These are phyloP conservation scores for Hypomontagnella monticulosa DNA, from an alignment of 495 filamentous ascomycete genomes.

Conservation along the genomic window DNA sequence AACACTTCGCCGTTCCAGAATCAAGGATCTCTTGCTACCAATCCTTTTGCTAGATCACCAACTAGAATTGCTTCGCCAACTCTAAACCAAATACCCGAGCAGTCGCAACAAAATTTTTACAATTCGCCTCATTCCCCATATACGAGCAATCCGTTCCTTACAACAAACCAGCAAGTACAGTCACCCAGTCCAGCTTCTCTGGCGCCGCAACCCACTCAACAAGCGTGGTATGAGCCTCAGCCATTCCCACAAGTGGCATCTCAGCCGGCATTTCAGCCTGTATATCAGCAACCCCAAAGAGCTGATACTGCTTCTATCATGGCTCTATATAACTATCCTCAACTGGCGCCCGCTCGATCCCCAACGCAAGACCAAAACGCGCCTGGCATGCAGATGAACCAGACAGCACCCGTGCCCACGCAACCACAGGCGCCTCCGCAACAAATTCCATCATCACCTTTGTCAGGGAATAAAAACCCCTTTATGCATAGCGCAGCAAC, in stretches of 20 bases:
- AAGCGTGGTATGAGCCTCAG: slow-evolving; percentile 45
- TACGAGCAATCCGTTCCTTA: slow-evolving; percentile 65
- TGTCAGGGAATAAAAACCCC: slow-evolving; percentile 57
- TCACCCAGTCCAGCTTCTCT: slow-evolving; percentile 49
- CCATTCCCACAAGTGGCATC: slow-evolving; percentile 25
- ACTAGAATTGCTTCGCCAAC: slow-evolving; percentile 57
- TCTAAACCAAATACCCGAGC: slow-evolving; percentile 61
- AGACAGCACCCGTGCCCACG: slow-evolving; percentile 32
- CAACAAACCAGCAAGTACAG: slow-evolving; percentile 47
- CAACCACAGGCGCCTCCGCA: slow-evolving; percentile 37
- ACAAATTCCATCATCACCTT: slow-evolving; percentile 23
- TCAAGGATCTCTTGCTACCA: slow-evolving; percentile 46
- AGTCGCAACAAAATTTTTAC: slow-evolving; percentile 61
- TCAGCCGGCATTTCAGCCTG: slow-evolving; percentile 17
- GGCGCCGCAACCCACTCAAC: slow-evolving; percentile 50
- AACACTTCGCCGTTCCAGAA: slow-evolving; percentile 50
- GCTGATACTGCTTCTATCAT: slow-evolving; percentile 86
- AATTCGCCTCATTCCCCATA: slow-evolving; percentile 48
- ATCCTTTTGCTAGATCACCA: slow-evolving; percentile 59
- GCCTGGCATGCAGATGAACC: slow-evolving; percentile 21
- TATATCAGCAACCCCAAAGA: slow-evolving; percentile 49
- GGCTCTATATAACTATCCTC: slow-evolving; percentile 83
- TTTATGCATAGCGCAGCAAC: slow-evolving; percentile 47
- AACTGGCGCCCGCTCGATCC: slow-evolving; percentile 66
- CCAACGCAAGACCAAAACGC: slow-evolving; percentile 31